Conservation (phyloP, 1,139 yeast genomes). For the Saccharomyces uvarum region DNA sequence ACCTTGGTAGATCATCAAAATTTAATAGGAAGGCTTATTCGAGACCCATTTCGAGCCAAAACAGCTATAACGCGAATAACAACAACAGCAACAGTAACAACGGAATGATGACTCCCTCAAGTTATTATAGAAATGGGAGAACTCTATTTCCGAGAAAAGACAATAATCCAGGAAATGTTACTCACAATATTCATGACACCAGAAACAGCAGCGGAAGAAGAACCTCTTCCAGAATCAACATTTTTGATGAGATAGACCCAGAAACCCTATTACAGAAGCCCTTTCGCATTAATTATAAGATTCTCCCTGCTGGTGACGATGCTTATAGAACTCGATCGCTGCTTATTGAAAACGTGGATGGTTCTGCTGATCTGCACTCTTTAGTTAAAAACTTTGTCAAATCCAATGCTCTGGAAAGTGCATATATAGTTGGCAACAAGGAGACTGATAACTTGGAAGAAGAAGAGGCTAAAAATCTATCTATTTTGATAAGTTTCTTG, state of each 20-base stretch:
- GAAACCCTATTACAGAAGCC: slow-evolving; percentile 15
- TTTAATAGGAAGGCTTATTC: slow-evolving; percentile 4
- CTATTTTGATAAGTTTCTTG: slow-evolving; percentile 36
- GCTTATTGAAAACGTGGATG: slow-evolving; percentile 25
- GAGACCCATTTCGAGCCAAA: slow-evolving; percentile 6
- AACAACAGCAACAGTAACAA: not conserved
- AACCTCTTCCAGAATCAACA: slow-evolving; percentile 5
- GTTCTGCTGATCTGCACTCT: slow-evolving; percentile 19
- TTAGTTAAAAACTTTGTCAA: slow-evolving; percentile 28
- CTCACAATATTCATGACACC: not conserved
- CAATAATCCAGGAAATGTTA: not conserved
- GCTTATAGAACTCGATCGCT: slow-evolving; percentile 28
- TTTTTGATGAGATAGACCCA: slow-evolving; percentile 21
- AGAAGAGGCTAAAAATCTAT: slow-evolving; percentile 5
- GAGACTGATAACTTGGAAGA: slow-evolving; percentile 11
- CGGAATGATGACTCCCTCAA: not conserved
- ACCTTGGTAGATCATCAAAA: slow-evolving; percentile 19
- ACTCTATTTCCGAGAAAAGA: not conserved
- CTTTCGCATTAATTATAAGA: slow-evolving; percentile 20
- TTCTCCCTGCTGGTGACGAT: slow-evolving; percentile 30
- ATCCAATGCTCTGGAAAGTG: slow-evolving; percentile 39
- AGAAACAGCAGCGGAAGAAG: slow-evolving; percentile 1
- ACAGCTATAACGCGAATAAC: slow-evolving; percentile 3
- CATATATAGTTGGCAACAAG: slow-evolving; percentile 27
- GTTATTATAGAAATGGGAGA: not conserved